A percentile compares a stretch with the other conserved stretches of the same genome.
These are phyloP conservation scores for Rhipidocladum racemiflorum DNA, from an alignment of 176 grass and related monocot genomes.

Conservation along the genomic window DNA sequence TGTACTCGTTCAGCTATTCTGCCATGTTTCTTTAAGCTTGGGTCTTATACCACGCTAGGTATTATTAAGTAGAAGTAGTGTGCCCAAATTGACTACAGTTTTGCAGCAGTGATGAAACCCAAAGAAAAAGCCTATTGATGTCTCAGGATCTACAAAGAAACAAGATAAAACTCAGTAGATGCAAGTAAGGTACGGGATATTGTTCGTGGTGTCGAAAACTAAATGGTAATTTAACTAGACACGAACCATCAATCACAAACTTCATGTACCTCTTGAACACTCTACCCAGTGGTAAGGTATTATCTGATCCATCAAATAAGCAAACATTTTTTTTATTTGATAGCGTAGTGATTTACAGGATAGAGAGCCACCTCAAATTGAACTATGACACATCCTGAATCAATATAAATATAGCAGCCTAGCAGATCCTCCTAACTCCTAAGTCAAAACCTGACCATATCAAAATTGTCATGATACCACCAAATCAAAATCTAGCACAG, in stretches of 20 bases:
- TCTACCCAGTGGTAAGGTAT: background rate
- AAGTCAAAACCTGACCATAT: no score
- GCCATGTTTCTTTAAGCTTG: background rate
- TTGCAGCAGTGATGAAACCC: background rate
- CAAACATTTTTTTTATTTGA: background rate
- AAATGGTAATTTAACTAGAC: background rate
- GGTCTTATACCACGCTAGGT: background rate
- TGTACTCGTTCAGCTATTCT: background rate
- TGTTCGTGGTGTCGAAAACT: background rate
- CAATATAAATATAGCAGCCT: background rate
- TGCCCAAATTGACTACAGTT: background rate
- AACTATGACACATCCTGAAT: background rate
- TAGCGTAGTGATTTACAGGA: background rate
- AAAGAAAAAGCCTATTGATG: background rate
- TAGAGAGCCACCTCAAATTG: background rate
- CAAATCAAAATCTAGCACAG: no score
- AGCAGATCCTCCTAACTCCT: background rate
- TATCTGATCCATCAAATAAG: background rate
- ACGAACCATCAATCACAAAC: background rate
- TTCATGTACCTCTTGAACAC: background rate
- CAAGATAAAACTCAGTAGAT: background rate
- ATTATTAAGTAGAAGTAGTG: background rate
- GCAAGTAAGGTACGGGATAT: background rate
- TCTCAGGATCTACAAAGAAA: background rate
- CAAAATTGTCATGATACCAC: no score